Evolutionary conservation across 768 basidiomycete genomes (phyloP).

Genomic region (Punctularia strigosozonata): DNA sequence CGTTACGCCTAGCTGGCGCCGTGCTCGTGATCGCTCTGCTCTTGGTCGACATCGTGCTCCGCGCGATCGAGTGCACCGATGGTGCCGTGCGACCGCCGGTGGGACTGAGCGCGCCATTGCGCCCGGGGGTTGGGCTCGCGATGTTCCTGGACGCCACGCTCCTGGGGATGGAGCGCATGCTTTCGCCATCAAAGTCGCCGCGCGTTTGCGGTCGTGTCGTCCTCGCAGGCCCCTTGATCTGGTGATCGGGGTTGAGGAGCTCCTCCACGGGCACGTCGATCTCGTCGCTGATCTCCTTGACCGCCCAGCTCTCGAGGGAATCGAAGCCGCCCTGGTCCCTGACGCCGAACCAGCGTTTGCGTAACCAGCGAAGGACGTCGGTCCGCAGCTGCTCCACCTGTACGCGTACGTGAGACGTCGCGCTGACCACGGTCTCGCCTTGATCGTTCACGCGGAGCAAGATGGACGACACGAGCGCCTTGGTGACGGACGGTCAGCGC

Average conservation of each 20-base stretch:
- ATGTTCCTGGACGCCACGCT: conserved; percentile 17
- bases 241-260: conserved; percentile 38
- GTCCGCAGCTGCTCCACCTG: conserved; percentile 63
- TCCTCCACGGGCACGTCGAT: conserved; percentile 75
- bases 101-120: conserved; percentile 17
- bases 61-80: conserved; percentile 36
- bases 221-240: conserved; percentile 7
- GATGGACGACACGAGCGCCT: conserved; percentile 66
- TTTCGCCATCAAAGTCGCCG: conserved; percentile 26
- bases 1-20: neutral
- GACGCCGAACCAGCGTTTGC: conserved; percentile 65
- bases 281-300: conserved; percentile 82
- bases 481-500: conserved; percentile 5
- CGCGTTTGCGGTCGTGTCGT: conserved; percentile 8
- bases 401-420: conserved; percentile 58
- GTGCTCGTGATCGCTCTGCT: conserved; percentile 2
- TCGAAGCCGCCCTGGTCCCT: conserved; percentile 75
- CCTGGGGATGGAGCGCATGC: conserved; percentile 36
- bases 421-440: conserved; percentile 48
- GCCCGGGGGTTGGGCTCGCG: conserved; percentile 17
- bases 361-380: conserved; percentile 63
- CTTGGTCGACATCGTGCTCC: conserved; percentile 24
- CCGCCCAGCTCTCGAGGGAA: conserved; percentile 71
- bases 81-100: no score
- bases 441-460: conserved; percentile 58